Evolutionary conservation across 257 asterid species (phyloP), one percentile per base, ranked within the genome.

Genomic region (Capsicum rhomboideum): DNA sequence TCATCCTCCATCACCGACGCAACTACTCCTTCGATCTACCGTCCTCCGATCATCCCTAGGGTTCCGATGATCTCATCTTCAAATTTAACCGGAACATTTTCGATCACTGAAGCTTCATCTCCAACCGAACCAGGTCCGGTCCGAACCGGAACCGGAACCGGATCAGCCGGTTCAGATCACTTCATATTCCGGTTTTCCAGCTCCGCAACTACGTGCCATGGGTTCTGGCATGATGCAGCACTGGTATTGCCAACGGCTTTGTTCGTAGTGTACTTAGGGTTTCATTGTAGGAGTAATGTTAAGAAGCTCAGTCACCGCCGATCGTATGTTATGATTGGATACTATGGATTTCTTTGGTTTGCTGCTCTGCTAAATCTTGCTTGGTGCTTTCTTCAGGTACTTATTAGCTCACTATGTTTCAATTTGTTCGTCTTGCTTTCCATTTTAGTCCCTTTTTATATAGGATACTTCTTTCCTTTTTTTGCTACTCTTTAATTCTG

Each of bases 371-470:
- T 94, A 61, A 93, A 93, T 86, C 89, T 94, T 59, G 91, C 93
- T 9, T 96, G 98, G 99, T 91, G 95, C 83, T 85, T 87, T 84
- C 92, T 94, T 86, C 99, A 96, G 98, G 99, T 96, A 46, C 67
- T 66, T 14, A 21, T 63, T 1, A 12, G n/a, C 3, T 31, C 37
- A n/a, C 37, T 31, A 1, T 2, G 44, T 4, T 40, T 40, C 44
- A 4, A 40, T 40, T 40, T 40, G 7, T 40, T 40, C 4, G 44
- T 34, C 37, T 34, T 34, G 4, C 37, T 34, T 34, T 34, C 37
- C 37, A 1, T 34, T 34, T 34, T 34, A 34, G 37, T 34, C 4
- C 37, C 2, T 34, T n/a, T 34, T 34, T 1, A 34, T 2, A 34
- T 2, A 34, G 37, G 4, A 34, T 34, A 5, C 37, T 2, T 34